phyloP scores from a whole-genome alignment of 768 basidiomycete species.

The Suillus decipiens region DNA sequence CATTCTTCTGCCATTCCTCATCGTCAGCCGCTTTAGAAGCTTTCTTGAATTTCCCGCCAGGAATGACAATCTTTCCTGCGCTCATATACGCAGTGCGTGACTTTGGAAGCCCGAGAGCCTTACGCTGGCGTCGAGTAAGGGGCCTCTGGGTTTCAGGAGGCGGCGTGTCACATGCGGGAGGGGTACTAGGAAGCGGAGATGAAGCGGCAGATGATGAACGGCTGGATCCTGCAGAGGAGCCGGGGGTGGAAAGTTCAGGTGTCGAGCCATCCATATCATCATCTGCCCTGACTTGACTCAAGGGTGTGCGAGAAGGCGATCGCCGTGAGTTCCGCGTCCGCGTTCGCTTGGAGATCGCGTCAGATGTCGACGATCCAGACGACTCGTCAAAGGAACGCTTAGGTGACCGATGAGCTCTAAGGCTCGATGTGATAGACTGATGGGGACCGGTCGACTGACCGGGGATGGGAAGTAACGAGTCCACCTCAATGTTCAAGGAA shows the following conservation, averaged over 20 bases:
- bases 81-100: slow-evolving; percentile 38
- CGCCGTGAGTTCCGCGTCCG: slow-evolving; percentile 35
- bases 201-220: slow-evolving; percentile 34
- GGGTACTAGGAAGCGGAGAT: slow-evolving; percentile 40
- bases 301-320: slow-evolving; percentile 16
- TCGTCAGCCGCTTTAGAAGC: slow-evolving; percentile 33
- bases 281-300: slow-evolving; percentile 25
- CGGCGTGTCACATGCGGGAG: slow-evolving; percentile 21
- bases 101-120: slow-evolving; percentile 68
- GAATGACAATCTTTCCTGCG: slow-evolving; percentile 62
- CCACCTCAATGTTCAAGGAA: slow-evolving; percentile 28
- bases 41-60: slow-evolving; percentile 56
- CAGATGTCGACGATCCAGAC: slow-evolving; percentile 42
- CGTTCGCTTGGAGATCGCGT: slow-evolving; percentile 38
- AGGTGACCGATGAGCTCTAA: slow-evolving; percentile 49
- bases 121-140: slow-evolving; percentile 69
- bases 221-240: slow-evolving; percentile 28
- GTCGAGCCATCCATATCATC: slow-evolving; percentile 36
- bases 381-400: slow-evolving; percentile 65
- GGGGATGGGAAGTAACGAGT: slow-evolving; percentile 31
- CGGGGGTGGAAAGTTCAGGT: slow-evolving; percentile 46
- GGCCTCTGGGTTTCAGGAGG: slow-evolving; percentile 39
- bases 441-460: slow-evolving; percentile 17
- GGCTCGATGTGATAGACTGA: slow-evolving; percentile 14
- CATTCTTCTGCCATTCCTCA: slow-evolving; percentile 64